Evolutionary conservation across 495 filamentous ascomycete genomes (phyloP), one percentile per base, ranked within the genome.

Genomic region (Aspergillus bertholletiae): DNA sequence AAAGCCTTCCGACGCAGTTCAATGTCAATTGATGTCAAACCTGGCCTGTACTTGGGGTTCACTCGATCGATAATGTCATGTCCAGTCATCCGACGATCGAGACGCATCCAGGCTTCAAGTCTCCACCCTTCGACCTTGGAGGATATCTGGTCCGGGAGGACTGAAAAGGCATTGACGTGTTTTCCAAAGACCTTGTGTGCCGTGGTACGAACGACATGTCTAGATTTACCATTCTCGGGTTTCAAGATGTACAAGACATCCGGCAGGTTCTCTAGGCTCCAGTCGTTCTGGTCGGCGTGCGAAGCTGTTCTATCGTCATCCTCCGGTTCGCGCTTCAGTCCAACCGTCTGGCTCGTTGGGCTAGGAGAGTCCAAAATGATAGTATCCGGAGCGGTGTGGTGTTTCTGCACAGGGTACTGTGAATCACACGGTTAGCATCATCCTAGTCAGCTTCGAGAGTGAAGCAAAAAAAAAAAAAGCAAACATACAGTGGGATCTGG

Each of bases 41-140:
- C 24, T 1, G 3, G 1, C 11, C 41, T 47, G 41, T 53, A 54
- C n/a, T 24, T 28, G 18, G 60, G 60, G 32, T 63, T 56, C 26
- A 62, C 35, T 2, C 63, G 56, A 44, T 62, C 63, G 11, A 65
- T 49, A 9, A 65, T 65, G n/a, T 65, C 63, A 12, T 48, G 13
- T 0, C 13, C n/a, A 15, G 50, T 57, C n/a, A 65, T 55, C 15
- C 59, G 53, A 35, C 53, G 56, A 28, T 65, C 63, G 12, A 60
- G 56, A 20, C 58, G 56, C 21, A 52, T 23, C 63, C 63, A 65
- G 22, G 63, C 55, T 52, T 65, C 63, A n/a, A 65, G 52, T 15
- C 59, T 50, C 54, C 54, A 65, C 7, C 53, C 59, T 34, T 59
- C 56, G 11, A 60, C 63, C 23, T 49, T 15, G 37, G 57, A 60